A percentile compares a stretch with the other conserved stretches of the same genome.
phyloP scores from a whole-genome alignment of 2,329 filamentous ascomycete genomes.

The Penicillium carneum region DNA sequence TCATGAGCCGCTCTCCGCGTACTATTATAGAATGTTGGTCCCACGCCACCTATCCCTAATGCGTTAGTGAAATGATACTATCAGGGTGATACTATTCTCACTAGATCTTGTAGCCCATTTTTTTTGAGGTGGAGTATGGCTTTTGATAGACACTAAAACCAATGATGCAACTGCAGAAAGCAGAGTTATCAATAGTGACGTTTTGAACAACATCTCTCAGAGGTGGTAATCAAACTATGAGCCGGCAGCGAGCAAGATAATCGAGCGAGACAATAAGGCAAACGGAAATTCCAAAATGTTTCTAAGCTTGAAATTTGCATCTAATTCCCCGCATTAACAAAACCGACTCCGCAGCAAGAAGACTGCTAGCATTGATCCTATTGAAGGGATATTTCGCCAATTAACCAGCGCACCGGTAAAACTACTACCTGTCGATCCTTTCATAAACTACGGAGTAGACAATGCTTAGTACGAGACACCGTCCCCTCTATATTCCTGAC shows the following conservation, averaged over 20 bases:
- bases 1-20: constrained; percentile 69
- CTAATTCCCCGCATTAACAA: background rate
- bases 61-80: background rate
- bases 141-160: background rate
- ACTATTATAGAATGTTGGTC: constrained; percentile 49
- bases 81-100: background rate
- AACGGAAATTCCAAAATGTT: background rate
- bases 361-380: background rate
- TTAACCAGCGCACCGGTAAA: constrained; percentile 12
- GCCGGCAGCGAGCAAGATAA: background rate
- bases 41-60: constrained; percentile 19
- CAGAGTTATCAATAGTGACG: background rate
- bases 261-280: background rate
- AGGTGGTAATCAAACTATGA: background rate
- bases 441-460: no score
- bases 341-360: background rate
- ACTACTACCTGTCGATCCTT: background rate
- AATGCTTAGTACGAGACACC: background rate
- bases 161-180: background rate
- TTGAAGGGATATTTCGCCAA: constrained; percentile 19
- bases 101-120: constrained; percentile 3
- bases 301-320: background rate
- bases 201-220: background rate
- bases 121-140: background rate
- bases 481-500: background rate